phyloP scores from a whole-genome alignment of 345 rosid species.

The Conringia planisiliqua region DNA sequence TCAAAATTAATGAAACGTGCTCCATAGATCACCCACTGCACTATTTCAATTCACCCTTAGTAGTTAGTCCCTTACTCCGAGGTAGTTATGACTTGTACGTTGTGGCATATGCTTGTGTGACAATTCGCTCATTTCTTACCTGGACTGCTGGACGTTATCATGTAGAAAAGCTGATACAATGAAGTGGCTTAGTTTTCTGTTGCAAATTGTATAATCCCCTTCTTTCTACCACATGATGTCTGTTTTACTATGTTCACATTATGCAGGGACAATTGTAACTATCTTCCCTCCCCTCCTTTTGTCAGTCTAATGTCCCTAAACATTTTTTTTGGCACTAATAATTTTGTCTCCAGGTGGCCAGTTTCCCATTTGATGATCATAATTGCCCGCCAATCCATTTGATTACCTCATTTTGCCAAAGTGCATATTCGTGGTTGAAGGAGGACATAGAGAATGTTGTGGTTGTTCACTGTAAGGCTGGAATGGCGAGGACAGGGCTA shows the following conservation, averaged over 20 bases:
- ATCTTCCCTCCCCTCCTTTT: neutral
- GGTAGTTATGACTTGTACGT: neutral
- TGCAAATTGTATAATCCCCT: neutral
- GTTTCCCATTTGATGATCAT: conserved; percentile 90
- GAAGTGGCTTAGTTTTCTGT: neutral
- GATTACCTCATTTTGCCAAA: conserved; percentile 70
- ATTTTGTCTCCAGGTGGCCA: conserved; percentile 58
- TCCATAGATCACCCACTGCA: neutral
- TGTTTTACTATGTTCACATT: neutral
- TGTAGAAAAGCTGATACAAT: neutral
- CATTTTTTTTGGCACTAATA: neutral
- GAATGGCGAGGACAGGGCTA: conserved; percentile 92
- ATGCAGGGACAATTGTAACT: neutral
- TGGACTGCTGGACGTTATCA: neutral
- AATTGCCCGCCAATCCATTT: conserved; percentile 87
- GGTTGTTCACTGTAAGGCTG: conserved; percentile 91
- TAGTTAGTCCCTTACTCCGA: neutral
- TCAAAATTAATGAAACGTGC: neutral
- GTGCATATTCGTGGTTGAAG: conserved; percentile 88
- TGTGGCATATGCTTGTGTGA: neutral
- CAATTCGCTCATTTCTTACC: neutral
- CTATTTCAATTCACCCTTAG: neutral
- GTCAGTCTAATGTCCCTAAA: neutral
- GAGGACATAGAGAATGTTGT: conserved; percentile 92
- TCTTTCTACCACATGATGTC: neutral